phyloP scores from a whole-genome alignment of 2,329 filamentous ascomycete species.

The Cladosporium sp. region DNA sequence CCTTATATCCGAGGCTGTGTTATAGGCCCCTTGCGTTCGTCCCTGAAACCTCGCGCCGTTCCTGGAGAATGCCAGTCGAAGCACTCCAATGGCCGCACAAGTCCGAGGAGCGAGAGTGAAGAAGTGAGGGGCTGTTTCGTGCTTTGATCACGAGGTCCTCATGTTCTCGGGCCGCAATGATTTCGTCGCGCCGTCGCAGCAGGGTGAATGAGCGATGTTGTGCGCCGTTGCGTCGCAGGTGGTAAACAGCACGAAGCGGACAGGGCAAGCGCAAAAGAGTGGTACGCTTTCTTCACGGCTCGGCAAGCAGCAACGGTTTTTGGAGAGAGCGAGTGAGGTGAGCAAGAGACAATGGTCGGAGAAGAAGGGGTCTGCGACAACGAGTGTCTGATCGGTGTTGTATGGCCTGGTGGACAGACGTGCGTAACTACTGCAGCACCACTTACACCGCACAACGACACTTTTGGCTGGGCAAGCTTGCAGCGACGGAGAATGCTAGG shows the following conservation, averaged over 20 bases:
- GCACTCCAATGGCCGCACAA: no score
- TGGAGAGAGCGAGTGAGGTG: no score
- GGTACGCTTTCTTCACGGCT: neutral
- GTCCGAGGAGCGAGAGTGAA: neutral
- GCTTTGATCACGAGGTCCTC: no score
- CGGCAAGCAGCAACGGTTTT: neutral
- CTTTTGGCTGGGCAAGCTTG: no score
- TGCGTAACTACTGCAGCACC: neutral
- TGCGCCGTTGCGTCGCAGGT: neutral
- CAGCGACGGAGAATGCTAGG: no score
- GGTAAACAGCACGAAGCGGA: neutral
- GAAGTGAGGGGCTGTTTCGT: neutral
- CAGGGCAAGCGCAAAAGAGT: neutral
- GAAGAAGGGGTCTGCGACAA: no score
- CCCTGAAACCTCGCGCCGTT: neutral
- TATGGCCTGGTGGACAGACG: no score
- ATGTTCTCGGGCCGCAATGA: no score
- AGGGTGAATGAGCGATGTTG: neutral
- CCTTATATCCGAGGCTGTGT: constrained; percentile 6
- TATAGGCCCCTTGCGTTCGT: constrained; percentile 14
- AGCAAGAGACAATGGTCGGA: no score
- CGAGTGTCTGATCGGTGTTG: no score
- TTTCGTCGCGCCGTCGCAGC: neutral
- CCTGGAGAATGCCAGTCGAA: no score
- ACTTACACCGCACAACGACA: neutral